Evolutionary conservation across 2,329 filamentous ascomycete species (phyloP), one percentile per base, ranked within the genome.

Genomic region (Phialemonium atrogriseum): DNA sequence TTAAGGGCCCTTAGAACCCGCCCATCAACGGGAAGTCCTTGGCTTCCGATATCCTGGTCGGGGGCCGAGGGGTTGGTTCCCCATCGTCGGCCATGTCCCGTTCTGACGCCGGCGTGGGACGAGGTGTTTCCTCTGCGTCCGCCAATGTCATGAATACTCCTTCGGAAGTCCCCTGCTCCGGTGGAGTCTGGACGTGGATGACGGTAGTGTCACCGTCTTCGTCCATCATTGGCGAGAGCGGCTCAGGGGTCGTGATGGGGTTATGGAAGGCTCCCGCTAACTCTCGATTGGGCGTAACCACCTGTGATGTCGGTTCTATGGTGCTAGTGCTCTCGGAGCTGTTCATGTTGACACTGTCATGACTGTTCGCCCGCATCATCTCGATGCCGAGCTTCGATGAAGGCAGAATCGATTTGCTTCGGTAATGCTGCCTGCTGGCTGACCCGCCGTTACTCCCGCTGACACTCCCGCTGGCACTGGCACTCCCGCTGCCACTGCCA

Each of bases 351-450:
- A 84, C 73, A 49, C 88, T 94, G 29, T 93, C 89, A 46, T 89
- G 82, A 50, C 86, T 94, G 54, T 94, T 94, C 13, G 89, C 93
- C 28, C 89, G 78, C 85, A 95, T 89, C 89, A 96, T 95, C 56
- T 96, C 89, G 30, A 87, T 91, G 2, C 87, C 87, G 2, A 96
- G 72, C 56, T 94, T 95, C 1, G 87, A 94, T 33, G 81, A 84
- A 10, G 83, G 80, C 15, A 84, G 68, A 22, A 68, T 65, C 11
- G 63, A 59, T 42, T 77, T 77, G 37, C 60, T 64, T 22, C 72
- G 64, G 24, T 63, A 54, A 56, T 81, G 58, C 60, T 55, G 50
- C 2, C 45, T 41, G 8, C 39, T 37, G 9, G 41, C 17, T 7
- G 42, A 41, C 1, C 18, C 29, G 3, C 19, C 27, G 8, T 20